phyloP scores from a whole-genome alignment of 1,284 basidiomycete genomes.

The Testicularia cyperi region DNA sequence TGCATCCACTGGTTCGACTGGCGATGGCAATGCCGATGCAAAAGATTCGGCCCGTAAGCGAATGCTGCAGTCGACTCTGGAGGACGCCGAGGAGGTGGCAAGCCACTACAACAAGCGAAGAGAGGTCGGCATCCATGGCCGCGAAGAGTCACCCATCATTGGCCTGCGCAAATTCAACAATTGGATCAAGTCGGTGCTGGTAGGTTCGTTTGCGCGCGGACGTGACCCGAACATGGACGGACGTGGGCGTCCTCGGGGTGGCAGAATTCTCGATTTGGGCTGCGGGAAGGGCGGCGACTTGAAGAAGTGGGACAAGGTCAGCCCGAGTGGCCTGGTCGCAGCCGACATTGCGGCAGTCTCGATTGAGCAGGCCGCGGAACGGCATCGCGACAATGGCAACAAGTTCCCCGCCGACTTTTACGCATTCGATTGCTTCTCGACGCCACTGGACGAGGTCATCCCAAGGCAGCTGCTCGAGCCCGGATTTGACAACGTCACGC shows the following conservation, averaged over 20 bases:
- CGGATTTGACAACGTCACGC: constrained; percentile 88
- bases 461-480: constrained; percentile 66
- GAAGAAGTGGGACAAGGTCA: constrained; percentile 91
- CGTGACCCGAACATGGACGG: constrained; percentile 18
- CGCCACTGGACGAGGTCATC: constrained; percentile 72
- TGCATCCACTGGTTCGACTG: neutral
- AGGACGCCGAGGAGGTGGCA: constrained; percentile 40
- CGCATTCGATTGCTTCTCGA: constrained; percentile 82
- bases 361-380: constrained; percentile 79
- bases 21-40: neutral
- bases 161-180: constrained; percentile 98
- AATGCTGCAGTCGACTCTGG: constrained; percentile 12
- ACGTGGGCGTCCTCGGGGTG: constrained; percentile 51
- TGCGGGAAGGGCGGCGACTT: constrained; percentile 98
- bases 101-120: constrained; percentile 76
- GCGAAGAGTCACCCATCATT: constrained; percentile 90
- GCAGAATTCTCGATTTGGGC: constrained; percentile 89
- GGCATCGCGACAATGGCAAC: constrained; percentile 66
- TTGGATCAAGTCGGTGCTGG: constrained; percentile 65
- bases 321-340: constrained; percentile 75
- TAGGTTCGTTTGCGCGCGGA: constrained; percentile 31
- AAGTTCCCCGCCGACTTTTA: constrained; percentile 77
- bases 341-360: constrained; percentile 89
- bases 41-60: constrained; percentile 11
- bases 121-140: constrained; percentile 80